Evolutionary conservation across 2,329 filamentous ascomycete genomes (phyloP).

Genomic region (Beauveria australis): DNA sequence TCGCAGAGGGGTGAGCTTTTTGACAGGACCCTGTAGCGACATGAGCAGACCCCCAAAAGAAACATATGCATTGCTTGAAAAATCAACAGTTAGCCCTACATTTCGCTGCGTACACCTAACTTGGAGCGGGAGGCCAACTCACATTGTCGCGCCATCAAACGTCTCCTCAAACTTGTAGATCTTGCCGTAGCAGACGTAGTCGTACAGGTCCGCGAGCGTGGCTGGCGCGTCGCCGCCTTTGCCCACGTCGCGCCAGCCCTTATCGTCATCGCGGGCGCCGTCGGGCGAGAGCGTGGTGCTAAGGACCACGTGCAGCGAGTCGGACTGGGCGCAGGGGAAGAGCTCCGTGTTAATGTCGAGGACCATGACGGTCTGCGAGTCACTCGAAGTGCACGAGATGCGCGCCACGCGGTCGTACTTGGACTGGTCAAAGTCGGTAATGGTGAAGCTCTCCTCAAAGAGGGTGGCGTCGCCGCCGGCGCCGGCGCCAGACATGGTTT

Average conservation of each 20-base stretch:
- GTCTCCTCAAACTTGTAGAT: slow-evolving; percentile 83
- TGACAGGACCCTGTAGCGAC: slow-evolving; percentile 86
- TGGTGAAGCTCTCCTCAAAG: slow-evolving; percentile 85
- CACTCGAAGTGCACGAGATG: slow-evolving; percentile 66
- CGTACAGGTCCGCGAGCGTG: slow-evolving; percentile 68
- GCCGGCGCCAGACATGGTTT: slow-evolving; percentile 40
- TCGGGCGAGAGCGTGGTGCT: slow-evolving; percentile 82
- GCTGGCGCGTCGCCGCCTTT: slow-evolving; percentile 45
- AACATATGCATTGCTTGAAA: slow-evolving; percentile 75
- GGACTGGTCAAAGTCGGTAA: slow-evolving; percentile 68
- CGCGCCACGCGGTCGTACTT: slow-evolving; percentile 96
- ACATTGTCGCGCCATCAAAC: slow-evolving; percentile 76
- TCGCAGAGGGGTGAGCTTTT: slow-evolving; percentile 84
- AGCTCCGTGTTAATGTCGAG: slow-evolving; percentile 94
- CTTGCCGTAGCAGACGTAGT: slow-evolving; percentile 84
- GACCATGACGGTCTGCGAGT: slow-evolving; percentile 66
- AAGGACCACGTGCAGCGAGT: slow-evolving; percentile 71
- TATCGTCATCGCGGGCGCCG: slow-evolving; percentile 67
- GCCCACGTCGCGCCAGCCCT: slow-evolving; percentile 72
- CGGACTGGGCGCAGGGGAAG: slow-evolving; percentile 67
- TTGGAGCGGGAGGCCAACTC: slow-evolving; percentile 8
- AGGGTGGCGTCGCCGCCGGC: slow-evolving; percentile 82
- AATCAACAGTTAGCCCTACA: background rate
- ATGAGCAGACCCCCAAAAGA: slow-evolving; percentile 90
- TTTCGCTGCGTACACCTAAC: no score